phyloP scores from a whole-genome alignment of 2,329 filamentous ascomycete species.

The Lasiodiplodia sp. region DNA sequence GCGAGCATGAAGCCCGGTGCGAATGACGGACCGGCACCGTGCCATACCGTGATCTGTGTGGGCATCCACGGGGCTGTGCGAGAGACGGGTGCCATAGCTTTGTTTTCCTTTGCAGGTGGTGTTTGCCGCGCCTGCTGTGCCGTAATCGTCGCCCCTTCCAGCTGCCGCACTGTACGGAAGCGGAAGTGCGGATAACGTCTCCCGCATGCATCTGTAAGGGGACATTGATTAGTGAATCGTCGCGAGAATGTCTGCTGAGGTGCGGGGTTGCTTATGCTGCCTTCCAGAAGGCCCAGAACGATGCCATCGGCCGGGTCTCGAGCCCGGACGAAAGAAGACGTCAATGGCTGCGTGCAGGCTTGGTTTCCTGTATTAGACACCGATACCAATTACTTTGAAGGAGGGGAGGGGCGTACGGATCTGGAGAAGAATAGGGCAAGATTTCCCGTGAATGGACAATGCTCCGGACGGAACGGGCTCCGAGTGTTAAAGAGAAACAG shows the following conservation, averaged over 20 bases:
- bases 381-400: neutral
- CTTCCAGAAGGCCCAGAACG: neutral
- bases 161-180: neutral
- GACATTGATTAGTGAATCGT: constrained; percentile 19
- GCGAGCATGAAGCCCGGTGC: constrained; percentile 15
- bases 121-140: constrained; percentile 22
- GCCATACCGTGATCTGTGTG: constrained; percentile 10
- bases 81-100: constrained; percentile 5
- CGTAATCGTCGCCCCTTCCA: neutral
- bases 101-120: neutral
- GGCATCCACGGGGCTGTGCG: constrained; percentile 1
- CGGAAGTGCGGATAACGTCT: constrained; percentile 11
- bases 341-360: neutral
- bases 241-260: constrained; percentile 27
- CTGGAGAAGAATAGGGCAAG: constrained; percentile 13
- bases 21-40: neutral
- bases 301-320: neutral
- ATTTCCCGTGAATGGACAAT: constrained; percentile 3
- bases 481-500: neutral
- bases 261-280: constrained; percentile 3
- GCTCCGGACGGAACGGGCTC: constrained; percentile 8
- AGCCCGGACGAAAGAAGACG: neutral
- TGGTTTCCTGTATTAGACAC: constrained; percentile 14
- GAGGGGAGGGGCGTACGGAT: constrained; percentile 13
- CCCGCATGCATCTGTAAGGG: constrained; percentile 20